Percentiles rank a stretch among this genome's conserved stretches.
These are phyloP conservation scores for Strigomonas culicis DNA, from an alignment of 208 protist species.

Conservation along the genomic window DNA sequence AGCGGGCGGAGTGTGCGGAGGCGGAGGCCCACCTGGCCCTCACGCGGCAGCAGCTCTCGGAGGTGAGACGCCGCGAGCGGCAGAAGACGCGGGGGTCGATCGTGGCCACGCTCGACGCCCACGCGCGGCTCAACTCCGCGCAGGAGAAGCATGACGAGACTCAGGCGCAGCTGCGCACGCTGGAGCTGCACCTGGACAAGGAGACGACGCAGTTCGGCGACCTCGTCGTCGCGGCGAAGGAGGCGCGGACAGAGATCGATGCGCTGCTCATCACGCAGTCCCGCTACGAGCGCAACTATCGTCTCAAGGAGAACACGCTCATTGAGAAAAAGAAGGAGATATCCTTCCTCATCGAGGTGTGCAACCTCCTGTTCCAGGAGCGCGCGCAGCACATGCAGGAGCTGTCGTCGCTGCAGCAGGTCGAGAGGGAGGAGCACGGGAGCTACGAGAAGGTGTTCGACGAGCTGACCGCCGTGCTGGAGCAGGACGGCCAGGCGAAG, in stretches of 20 bases:
- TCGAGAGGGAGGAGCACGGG: conserved; percentile 35
- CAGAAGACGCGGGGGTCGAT: conserved; percentile 9
- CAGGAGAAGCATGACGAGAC: conserved; percentile 17
- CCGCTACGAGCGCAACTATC: conserved; percentile 87
- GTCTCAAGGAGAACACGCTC: conserved; percentile 75
- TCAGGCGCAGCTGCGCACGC: conserved; percentile 63
- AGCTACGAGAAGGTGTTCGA: conserved; percentile 69
- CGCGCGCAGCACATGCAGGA: conserved; percentile 48
- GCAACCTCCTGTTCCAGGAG: conserved; percentile 84
- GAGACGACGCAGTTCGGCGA: conserved; percentile 85
- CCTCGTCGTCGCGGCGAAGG: conserved; percentile 70
- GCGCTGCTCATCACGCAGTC: conserved; percentile 79
- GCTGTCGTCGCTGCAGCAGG: conserved; percentile 31
- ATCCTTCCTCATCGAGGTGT: conserved; percentile 91
- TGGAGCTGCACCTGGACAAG: conserved; percentile 88
- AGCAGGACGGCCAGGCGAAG: conserved; percentile 43
- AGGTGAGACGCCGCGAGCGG: conserved; percentile 20
- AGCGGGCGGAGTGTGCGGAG: conserved; percentile 42
- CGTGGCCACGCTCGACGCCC: neutral
- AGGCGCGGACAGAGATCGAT: conserved; percentile 83
- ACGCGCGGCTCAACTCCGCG: conserved; percentile 12
- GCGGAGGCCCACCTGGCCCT: conserved; percentile 34
- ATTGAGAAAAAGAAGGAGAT: conserved; percentile 90
- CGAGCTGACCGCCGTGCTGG: conserved; percentile 66
- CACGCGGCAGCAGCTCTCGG: conserved; percentile 20